Evolutionary conservation across 352 stramenopile species (phyloP).

Genomic region (Thalassiosira hispida): DNA sequence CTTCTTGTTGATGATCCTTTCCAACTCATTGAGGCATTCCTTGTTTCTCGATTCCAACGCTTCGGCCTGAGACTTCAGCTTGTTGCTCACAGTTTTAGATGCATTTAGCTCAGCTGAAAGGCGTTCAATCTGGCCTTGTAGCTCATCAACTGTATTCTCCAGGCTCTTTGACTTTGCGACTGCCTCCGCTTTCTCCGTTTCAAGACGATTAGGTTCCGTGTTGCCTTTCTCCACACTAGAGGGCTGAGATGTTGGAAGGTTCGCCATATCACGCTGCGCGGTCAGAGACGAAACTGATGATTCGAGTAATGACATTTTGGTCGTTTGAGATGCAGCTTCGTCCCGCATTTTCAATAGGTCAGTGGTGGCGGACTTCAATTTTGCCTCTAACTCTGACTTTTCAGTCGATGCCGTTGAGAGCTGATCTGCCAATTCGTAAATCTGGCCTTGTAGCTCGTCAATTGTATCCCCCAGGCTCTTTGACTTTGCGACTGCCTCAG

Average conservation of each 20-base stretch:
- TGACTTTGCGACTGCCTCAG: neutral
- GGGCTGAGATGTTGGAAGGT: neutral
- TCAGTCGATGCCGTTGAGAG: neutral
- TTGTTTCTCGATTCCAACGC: neutral
- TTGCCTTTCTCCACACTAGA: neutral
- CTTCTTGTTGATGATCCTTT: slow-evolving; percentile 5
- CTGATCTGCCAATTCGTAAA: slow-evolving; percentile 2
- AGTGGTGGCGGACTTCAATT: neutral
- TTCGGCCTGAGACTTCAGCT: slow-evolving; percentile 5
- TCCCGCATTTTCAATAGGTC: neutral
- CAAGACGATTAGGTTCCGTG: neutral
- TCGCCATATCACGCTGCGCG: neutral
- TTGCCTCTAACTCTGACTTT: neutral
- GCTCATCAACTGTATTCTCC: slow-evolving; percentile 1
- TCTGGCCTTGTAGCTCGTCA: neutral
- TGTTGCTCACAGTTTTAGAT: slow-evolving; percentile 1
- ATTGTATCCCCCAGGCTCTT: neutral
- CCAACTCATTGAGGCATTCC: slow-evolving; percentile 5
- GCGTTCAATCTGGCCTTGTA: slow-evolving; percentile 7
- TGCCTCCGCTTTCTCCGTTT: slow-evolving; percentile 1
- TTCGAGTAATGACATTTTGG: neutral
- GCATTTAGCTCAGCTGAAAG: slow-evolving; percentile 13
- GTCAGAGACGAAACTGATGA: neutral
- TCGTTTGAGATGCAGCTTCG: slow-evolving; percentile 1
- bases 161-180: slow-evolving; percentile 7